Evolutionary conservation across 2,329 filamentous ascomycete genomes (phyloP).

Genomic region (Talaromyces sp.): DNA sequence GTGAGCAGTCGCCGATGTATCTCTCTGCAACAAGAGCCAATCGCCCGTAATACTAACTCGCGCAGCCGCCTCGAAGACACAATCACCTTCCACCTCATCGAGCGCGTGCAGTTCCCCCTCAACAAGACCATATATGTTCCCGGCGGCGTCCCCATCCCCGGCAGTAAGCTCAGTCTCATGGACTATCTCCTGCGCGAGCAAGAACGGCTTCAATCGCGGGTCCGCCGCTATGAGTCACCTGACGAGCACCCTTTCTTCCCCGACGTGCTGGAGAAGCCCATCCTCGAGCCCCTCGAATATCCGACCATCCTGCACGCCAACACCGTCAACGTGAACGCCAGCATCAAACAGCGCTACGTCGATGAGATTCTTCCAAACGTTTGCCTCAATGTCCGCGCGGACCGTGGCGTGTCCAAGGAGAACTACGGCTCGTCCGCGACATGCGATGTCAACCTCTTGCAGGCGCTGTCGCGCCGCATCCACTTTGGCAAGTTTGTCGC

Average conservation of each 20-base stretch:
- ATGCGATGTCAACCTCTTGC: slow-evolving; percentile 82
- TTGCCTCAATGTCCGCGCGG: slow-evolving; percentile 67
- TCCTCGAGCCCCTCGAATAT: slow-evolving; percentile 84
- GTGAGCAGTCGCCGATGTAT: slow-evolving; percentile 46
- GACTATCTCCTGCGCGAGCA: slow-evolving; percentile 92
- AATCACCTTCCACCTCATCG: slow-evolving; percentile 94
- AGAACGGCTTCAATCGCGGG: slow-evolving; percentile 83
- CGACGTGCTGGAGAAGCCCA: slow-evolving; percentile 67
- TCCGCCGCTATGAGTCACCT: slow-evolving; percentile 90
- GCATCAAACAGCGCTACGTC: slow-evolving; percentile 82
- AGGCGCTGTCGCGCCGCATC: slow-evolving; percentile 83
- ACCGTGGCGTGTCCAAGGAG: slow-evolving; percentile 79
- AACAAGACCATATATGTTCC: slow-evolving; percentile 82
- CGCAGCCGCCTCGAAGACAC: slow-evolving; percentile 89
- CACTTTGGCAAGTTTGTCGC: slow-evolving; percentile 99
- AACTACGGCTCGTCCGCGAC: slow-evolving; percentile 94
- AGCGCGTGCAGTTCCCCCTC: slow-evolving; percentile 93
- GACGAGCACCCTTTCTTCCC: slow-evolving; percentile 99
- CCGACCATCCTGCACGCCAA: slow-evolving; percentile 83
- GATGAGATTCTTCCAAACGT: slow-evolving; percentile 75
- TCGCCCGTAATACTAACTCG: neutral
- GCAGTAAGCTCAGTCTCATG: slow-evolving; percentile 70
- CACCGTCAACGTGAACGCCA: slow-evolving; percentile 80
- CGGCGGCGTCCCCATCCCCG: slow-evolving; percentile 72
- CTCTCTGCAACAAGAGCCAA: slow-evolving; percentile 1